phyloP scores from a whole-genome alignment of 139 green algal species.

The Volvox reticuliferus region DNA sequence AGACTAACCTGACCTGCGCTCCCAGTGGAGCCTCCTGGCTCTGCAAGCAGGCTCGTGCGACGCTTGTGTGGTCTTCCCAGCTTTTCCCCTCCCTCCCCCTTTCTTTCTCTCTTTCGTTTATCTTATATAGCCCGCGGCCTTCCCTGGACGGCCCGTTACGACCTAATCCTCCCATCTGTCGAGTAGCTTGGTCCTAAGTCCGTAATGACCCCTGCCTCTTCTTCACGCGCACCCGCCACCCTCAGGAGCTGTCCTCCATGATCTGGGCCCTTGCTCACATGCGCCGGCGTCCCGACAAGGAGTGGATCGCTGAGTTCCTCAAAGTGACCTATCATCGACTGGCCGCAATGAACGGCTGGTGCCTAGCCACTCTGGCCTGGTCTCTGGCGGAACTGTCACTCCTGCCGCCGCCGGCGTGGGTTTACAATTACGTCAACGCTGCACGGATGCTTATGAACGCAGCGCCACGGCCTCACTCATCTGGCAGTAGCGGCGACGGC shows the following conservation, averaged over 20 bases:
- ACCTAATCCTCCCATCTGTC: too few species aligned
- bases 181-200: too few species aligned
- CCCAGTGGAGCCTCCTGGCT: too few species aligned
- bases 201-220: too few species aligned
- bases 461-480: background rate
- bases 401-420: conserved; percentile 56
- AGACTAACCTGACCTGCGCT: too few species aligned
- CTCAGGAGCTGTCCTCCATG: conserved; percentile 57
- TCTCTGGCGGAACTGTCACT: conserved; percentile 50
- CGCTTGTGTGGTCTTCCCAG: too few species aligned
- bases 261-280: conserved; percentile 58
- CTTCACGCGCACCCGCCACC: too few species aligned
- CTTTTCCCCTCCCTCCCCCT: too few species aligned
- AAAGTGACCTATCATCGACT: conserved; percentile 60
- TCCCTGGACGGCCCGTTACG: too few species aligned
- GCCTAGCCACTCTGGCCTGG: conserved; percentile 55
- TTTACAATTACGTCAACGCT: conserved; percentile 55
- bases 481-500: background rate
- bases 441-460: background rate
- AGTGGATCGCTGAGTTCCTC: conserved; percentile 62
- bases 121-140: too few species aligned
- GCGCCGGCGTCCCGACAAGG: conserved; percentile 30
- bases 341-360: conserved; percentile 29
- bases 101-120: too few species aligned
- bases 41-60: too few species aligned